These are phyloP conservation scores for Durio zibethinus DNA, from an alignment of 345 rosid species.

Conservation along the genomic window DNA sequence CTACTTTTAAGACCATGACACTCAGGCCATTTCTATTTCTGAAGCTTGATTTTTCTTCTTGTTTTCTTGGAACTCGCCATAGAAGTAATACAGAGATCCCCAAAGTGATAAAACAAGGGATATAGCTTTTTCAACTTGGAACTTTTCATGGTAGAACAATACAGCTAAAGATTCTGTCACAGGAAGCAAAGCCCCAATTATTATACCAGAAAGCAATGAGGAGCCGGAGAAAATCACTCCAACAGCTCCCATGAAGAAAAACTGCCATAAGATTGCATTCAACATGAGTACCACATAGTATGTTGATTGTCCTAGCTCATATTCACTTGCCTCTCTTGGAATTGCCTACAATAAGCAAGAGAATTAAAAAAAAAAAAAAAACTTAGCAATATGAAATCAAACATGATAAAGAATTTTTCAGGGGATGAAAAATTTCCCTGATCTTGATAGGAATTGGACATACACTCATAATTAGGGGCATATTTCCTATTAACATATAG, in stretches of 20 bases:
- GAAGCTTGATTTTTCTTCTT: constrained; percentile 13
- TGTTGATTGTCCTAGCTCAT: constrained; percentile 16
- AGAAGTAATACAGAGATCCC: constrained; percentile 33
- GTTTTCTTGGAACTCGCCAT: constrained; percentile 25
- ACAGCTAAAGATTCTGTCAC: constrained; percentile 31
- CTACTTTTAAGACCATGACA: no score
- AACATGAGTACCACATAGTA: constrained; percentile 21
- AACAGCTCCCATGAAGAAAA: constrained; percentile 40
- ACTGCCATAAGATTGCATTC: constrained; percentile 32
- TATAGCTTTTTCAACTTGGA: constrained; percentile 16
- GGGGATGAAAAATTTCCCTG: no score
- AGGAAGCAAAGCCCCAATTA: constrained; percentile 30
- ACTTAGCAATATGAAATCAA: no score
- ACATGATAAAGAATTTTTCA: no score
- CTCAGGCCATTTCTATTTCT: not conserved
- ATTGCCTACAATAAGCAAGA: constrained; percentile 24
- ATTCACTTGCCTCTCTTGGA: constrained; percentile 18
- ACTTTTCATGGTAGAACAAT: constrained; percentile 28
- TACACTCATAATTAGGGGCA: no score
- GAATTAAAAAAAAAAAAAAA: no score
- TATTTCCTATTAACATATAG: no score
- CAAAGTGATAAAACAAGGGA: constrained; percentile 30
- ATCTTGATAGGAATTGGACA: no score
- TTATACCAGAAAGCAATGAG: constrained; percentile 30
- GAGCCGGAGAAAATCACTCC: constrained; percentile 29